Evolutionary conservation across 2,329 filamentous ascomycete genomes (phyloP), one percentile per base, ranked within the genome.

Genomic region (Furcasterigmium sp.): DNA sequence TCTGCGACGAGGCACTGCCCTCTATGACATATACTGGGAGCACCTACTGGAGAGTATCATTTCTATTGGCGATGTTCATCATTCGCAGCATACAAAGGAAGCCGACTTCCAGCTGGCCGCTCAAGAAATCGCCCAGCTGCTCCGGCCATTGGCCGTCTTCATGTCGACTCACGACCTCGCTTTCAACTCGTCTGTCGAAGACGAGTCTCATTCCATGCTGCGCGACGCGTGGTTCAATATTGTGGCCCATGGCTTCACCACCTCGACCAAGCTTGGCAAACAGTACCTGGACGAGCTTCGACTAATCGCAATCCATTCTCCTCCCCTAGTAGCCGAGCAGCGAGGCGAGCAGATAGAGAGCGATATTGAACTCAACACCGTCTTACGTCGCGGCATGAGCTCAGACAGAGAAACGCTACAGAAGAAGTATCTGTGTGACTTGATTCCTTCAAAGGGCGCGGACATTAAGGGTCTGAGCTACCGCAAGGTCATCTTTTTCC

Each of bases 221-320:
- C 83, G 91, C 41, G 91, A 98, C 70, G 88, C 89, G 5, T 99
- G 93, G 93, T 97, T 96, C 68, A 99, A 98, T 56, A 89, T 97
- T 49, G 87, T 91, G 18, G 86, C 95, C 1, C 93, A 98, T 61
- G 93, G 91, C 5, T 95, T 97, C 59, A 84, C 83, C 9, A 74
- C 85, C 10, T 77, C 78, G 14, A 91, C 89, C 0, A 77, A 83
- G 14, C 78, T 86, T 43, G 87, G 84, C 15, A 84, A 83, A 58
- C 78, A 80, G 51, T 81, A 94, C 54, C 65, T 82, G 39, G 76
- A 84, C 45, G 90, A 96, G 58, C 73, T 99, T 17, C 82, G 87
- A 19, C 73, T 87, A 28, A 83, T 99, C 59, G 91, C 94, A 2
- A 80, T 89, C 41, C 84, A 95, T 63, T 95, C 91, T 11, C 84